Conservation (phyloP, 768 basidiomycete species). For the Boletus rufocinnamomeus region DNA sequence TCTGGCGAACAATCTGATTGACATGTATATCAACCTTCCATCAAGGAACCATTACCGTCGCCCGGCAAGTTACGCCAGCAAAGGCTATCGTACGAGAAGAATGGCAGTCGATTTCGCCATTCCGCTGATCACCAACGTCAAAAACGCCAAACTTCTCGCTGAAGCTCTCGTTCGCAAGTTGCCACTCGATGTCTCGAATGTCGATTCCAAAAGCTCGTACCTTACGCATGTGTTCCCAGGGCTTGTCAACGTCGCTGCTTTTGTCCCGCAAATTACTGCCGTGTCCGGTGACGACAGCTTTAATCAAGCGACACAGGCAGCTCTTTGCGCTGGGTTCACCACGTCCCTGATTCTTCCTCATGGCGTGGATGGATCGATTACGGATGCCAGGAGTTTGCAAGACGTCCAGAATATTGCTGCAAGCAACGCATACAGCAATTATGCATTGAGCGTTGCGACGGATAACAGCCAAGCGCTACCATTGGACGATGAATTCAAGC, state of each 20-base stretch:
- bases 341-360: slow-evolving; percentile 77
- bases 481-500: slow-evolving; percentile 73
- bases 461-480: slow-evolving; percentile 62
- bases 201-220: slow-evolving; percentile 95
- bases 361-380: slow-evolving; percentile 61
- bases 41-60: slow-evolving; percentile 97
- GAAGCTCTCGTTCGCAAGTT: slow-evolving; percentile 90
- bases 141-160: slow-evolving; percentile 94
- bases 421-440: slow-evolving; percentile 80
- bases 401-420: slow-evolving; percentile 64
- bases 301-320: slow-evolving; percentile 70
- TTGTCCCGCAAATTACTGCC: slow-evolving; percentile 68
- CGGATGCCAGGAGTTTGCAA: slow-evolving; percentile 68
- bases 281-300: slow-evolving; percentile 56
- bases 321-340: slow-evolving; percentile 89
- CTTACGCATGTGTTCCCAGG: slow-evolving; percentile 90
- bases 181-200: slow-evolving; percentile 84
- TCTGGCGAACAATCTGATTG: slow-evolving; percentile 94
- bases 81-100: slow-evolving; percentile 94
- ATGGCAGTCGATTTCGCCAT: slow-evolving; percentile 99
- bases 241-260: slow-evolving; percentile 84
- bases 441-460: slow-evolving; percentile 78
- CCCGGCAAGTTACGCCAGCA: slow-evolving; percentile 95
- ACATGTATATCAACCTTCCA: slow-evolving; percentile 99
- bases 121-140: slow-evolving; percentile 97